Evolutionary conservation across 2,329 filamentous ascomycete genomes (phyloP).

Genomic region (Leptodontidium sp.): DNA sequence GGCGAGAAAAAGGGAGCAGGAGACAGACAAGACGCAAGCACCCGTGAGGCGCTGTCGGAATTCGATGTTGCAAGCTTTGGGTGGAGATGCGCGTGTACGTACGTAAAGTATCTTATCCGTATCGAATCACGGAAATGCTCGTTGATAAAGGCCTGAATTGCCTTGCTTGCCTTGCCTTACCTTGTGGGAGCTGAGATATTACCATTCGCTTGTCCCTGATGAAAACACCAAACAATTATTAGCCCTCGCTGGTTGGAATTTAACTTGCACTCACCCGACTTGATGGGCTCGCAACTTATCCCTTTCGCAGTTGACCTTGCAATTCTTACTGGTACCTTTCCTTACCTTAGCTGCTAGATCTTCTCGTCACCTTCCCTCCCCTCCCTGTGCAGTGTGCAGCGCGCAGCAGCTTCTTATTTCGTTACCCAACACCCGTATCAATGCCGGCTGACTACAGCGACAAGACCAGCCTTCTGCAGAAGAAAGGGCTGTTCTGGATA

Average conservation of each 20-base stretch:
- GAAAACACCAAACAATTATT: conserved; percentile 1
- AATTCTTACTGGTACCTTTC: not conserved
- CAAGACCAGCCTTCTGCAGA: not conserved
- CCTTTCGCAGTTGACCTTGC: conserved; percentile 1
- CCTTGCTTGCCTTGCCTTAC: not conserved
- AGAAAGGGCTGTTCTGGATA: not conserved
- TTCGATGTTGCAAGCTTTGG: conserved; percentile 1
- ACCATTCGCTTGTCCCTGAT: not conserved
- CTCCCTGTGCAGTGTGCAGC: not conserved
- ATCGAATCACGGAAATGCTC: not conserved
- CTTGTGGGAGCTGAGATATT: not conserved
- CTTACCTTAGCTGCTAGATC: not conserved
- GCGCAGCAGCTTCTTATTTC: too few relatives aligned
- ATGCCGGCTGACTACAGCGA: conserved; percentile 1
- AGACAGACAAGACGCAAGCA: conserved; percentile 15
- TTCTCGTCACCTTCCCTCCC: not conserved
- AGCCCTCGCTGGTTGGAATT: not conserved
- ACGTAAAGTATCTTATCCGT: not conserved
- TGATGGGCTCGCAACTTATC: conserved; percentile 2
- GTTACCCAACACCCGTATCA: not conserved
- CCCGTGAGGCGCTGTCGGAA: conserved; percentile 13
- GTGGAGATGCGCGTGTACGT: not conserved
- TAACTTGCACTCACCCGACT: not conserved
- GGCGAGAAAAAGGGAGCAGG: not conserved
- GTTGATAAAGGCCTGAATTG: conserved; percentile 6